phyloP scores from a whole-genome alignment of 768 basidiomycete genomes.

The Tylopilus subfusipes region DNA sequence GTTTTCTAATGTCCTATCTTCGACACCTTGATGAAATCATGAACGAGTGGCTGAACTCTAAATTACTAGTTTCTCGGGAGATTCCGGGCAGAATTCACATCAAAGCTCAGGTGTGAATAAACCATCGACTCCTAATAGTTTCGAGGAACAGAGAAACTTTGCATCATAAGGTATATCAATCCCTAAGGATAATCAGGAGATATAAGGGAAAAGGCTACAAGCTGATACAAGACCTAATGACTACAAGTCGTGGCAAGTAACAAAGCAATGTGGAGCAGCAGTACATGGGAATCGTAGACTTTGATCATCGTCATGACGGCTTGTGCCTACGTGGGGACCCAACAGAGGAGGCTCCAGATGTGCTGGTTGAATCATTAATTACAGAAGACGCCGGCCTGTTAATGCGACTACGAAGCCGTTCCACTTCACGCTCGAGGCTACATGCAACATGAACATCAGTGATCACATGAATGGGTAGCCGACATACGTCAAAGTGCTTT shows the following conservation, averaged over 20 bases:
- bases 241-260: constrained; percentile 9
- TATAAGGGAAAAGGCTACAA: constrained; percentile 16
- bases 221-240: constrained; percentile 19
- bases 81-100: too few species aligned
- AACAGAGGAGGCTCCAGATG: constrained; percentile 23
- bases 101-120: too few species aligned
- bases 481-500: constrained; percentile 63
- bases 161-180: not conserved
- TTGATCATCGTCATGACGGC: constrained; percentile 12
- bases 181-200: not conserved
- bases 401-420: constrained; percentile 61
- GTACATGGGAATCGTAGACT: not conserved
- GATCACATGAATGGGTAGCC: not conserved
- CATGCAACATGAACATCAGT: constrained; percentile 1
- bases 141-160: not conserved
- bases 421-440: constrained; percentile 66
- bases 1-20: constrained; percentile 2
- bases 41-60: constrained; percentile 33
- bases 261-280: not conserved
- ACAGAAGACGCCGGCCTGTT: constrained; percentile 51
- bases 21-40: not conserved
- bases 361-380: constrained; percentile 21
- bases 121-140: too few species aligned
- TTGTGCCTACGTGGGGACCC: constrained; percentile 31
- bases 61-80: constrained; percentile 27